Base-by-base conservation (phyloP, 208 protist species). In the Porcisia deanei region DNA sequence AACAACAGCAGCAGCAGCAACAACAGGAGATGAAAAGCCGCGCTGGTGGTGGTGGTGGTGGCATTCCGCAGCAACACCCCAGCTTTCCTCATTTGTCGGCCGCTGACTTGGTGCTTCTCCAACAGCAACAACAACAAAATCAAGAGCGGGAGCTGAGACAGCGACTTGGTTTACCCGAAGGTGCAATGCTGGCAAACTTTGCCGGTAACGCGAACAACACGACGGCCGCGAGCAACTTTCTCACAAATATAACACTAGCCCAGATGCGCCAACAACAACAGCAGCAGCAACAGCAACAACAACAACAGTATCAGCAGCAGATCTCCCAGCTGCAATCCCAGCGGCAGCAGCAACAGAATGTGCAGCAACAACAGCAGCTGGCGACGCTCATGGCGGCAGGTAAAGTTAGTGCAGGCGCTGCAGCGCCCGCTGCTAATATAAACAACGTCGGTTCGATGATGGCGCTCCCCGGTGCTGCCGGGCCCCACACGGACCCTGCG, bases 1-100 rank as follows among this genome's bases (percentile, higher is more conserved):
- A 75, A 16, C 69, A 68, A 6, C 78, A 82, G 81, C 81, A 79
- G 59, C 75, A 83, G 20, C 79, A 85, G 60, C 74, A 65, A 71
- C 66, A 72, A 34, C 68, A 72, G 20, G 68, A 72, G n/a, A 72
- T 72, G 68, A 72, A 72, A 49, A 60, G 30, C 52, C 68, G 68
- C 18, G 49, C 52, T 22, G 53, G 34, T 22, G 68, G 18, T 30
- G 30, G 18, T 30, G 30, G 30, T 30, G 30, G 30, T 30, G 53
- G 34, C 68, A 30, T 57, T 58, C 4, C 71, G 4, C 77, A 76
- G 70, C 80, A 74, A 69, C 53, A 82, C 54, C 70, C 70, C 7
- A 53, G 70, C 20, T 65, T 66, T 61, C 9, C 55, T 14, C 34
- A 39, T 20, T 20, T 75, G n/a, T 55, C 71, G 6, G 41, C 53